Conservation (phyloP, 805 yeast species). For the Kluyveromyces nonfermentans region DNA sequence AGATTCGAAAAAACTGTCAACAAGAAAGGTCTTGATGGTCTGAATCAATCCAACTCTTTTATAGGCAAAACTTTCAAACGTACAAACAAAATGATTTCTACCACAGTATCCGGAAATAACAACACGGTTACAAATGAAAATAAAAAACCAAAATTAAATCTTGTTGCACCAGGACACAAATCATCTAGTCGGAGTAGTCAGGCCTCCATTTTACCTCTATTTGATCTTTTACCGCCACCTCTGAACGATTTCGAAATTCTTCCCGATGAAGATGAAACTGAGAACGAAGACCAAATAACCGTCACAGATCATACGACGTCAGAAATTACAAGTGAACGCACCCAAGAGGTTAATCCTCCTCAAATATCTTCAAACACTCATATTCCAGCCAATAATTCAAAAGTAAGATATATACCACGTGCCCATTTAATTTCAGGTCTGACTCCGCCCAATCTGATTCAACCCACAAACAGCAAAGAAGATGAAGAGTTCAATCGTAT, state of each 20-base stretch:
- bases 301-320: background rate
- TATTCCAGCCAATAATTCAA: background rate
- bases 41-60: constrained; percentile 28
- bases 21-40: constrained; percentile 36
- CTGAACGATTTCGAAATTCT: constrained; percentile 39
- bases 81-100: constrained; percentile 18
- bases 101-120: constrained; percentile 3
- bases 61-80: constrained; percentile 24
- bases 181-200: background rate
- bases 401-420: background rate
- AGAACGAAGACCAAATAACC: constrained; percentile 9
- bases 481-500: constrained; percentile 20
- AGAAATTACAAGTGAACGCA: constrained; percentile 9
- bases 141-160: constrained; percentile 20
- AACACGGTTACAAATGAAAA: constrained; percentile 11
- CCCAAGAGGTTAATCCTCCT: background rate
- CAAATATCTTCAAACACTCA: background rate
- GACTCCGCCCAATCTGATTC: constrained; percentile 13
- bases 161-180: constrained; percentile 30
- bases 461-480: constrained; percentile 9
- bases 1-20: constrained; percentile 38
- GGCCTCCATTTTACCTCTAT: constrained; percentile 12
- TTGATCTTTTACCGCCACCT: constrained; percentile 33
- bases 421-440: background rate
- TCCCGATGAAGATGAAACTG: constrained; percentile 27